Evolutionary conservation across 768 basidiomycete species (phyloP).

Genomic region (Rhizopogon vesiculosus): DNA sequence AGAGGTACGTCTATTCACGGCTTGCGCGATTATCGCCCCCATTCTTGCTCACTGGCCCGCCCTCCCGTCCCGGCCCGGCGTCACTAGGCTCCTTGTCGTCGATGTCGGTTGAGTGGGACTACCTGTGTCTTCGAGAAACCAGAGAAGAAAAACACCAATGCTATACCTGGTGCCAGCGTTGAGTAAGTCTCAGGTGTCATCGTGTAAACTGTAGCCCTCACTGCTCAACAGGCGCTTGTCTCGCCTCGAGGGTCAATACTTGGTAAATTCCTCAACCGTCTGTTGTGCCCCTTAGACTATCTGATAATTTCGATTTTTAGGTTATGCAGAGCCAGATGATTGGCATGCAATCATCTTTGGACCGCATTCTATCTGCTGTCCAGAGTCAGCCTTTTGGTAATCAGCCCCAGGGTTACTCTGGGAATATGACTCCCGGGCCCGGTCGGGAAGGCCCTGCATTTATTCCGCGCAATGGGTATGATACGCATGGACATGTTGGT

Average conservation of each 20-base stretch:
- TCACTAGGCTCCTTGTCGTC: constrained; percentile 80
- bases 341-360: constrained; percentile 86
- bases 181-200: constrained; percentile 43
- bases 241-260: constrained; percentile 80
- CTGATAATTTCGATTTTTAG: constrained; percentile 29
- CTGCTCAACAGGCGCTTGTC: constrained; percentile 59
- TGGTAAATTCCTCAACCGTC: constrained; percentile 40
- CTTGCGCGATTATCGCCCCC: constrained; percentile 36
- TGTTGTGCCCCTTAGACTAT: neutral
- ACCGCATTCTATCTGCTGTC: constrained; percentile 72
- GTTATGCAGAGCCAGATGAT: constrained; percentile 95
- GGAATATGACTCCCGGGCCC: constrained; percentile 13
- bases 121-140: constrained; percentile 88
- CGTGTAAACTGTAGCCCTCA: constrained; percentile 1
- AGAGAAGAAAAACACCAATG: constrained; percentile 73
- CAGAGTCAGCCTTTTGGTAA: constrained; percentile 36
- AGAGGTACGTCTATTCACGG: constrained; percentile 53
- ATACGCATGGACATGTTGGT: constrained; percentile 25
- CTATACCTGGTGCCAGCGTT: constrained; percentile 57
- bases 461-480: constrained; percentile 26
- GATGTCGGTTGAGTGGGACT: constrained; percentile 79
- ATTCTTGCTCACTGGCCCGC: constrained; percentile 58
- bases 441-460: constrained; percentile 26
- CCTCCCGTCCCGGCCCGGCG: constrained; percentile 71
- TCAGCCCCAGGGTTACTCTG: constrained; percentile 18